Evolutionary conservation across 441 rosid genomes (phyloP), one percentile per base, ranked within the genome.

Genomic region (Corymbia citriodora): DNA sequence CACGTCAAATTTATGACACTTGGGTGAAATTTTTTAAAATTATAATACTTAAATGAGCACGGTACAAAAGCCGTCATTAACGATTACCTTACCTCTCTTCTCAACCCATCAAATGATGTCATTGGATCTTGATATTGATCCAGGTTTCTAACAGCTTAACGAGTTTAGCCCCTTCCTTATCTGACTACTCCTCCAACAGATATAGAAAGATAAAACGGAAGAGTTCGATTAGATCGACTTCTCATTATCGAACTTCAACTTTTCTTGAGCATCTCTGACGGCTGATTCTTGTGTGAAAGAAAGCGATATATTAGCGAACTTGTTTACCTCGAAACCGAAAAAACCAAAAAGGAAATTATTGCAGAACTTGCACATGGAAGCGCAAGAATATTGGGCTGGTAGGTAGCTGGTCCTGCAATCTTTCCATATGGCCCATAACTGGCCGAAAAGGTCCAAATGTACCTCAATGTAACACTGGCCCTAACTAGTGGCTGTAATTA

Each of bases 31-130:
- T 55, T 55, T 55, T 2, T 50, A 17, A 55, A 55, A 21, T 55
- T 55, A 55, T 55, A 21, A 21, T 4, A 55, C 8, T 55, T 55
- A 17, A 55, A 18, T 7, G 6, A 55, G 23, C 57, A 18, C 1
- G 2, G 4, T 55, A 55, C 57, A 0, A 55, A 55, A 55, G 0
- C 8, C 5, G 45, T 5, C 45, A 40, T 5, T 40, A 1, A 40
- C 6, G 5, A 40, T 40, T 40, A 40, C 45, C 45, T 40, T 40
- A 40, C 5, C 57, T 21, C 19, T 17, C 57, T 16, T 55, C 57
- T 55, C 23, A 55, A 55, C 57, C 19, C 7, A 55, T 40, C 45
- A 40, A 40, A 40, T 40, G 45, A 40, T 40, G 45, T 40, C 45
- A 40, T 40, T 40, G 45, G 6, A 6, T 40, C 45, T 40, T 40